Percentiles rank a stretch among this genome's conserved stretches.
Conservation (phyloP, 106 monocot genomes). For the Phalaenopsis equestris region DNA sequence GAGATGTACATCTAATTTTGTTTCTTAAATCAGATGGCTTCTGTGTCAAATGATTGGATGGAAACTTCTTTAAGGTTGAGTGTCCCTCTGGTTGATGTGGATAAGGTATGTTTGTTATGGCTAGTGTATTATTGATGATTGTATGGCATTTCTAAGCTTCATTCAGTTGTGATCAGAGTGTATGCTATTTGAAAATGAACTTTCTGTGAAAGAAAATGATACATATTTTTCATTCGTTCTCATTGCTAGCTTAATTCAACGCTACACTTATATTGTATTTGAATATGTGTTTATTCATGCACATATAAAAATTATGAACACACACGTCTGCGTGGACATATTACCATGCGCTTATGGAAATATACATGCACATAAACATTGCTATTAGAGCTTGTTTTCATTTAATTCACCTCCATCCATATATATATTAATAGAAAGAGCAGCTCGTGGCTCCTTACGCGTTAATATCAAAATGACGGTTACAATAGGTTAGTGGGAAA, state of each 20-base stretch:
- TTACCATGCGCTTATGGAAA: background rate
- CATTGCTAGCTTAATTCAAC: background rate
- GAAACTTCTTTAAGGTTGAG: conserved; percentile 49
- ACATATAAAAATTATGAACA: background rate
- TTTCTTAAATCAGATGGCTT: conserved; percentile 23
- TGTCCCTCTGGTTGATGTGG: conserved; percentile 92
- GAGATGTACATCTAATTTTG: background rate
- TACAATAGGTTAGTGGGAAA: no score
- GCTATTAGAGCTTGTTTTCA: background rate
- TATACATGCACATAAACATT: background rate
- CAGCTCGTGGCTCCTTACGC: no score
- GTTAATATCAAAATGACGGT: no score
- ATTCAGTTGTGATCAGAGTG: background rate
- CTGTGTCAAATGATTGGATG: conserved; percentile 35
- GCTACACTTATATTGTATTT: background rate
- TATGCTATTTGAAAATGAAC: background rate
- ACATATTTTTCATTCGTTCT: background rate
- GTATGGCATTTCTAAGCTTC: background rate
- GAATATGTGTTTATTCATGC: background rate
- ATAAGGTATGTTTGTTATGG: conserved; percentile 58
- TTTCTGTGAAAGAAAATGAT: background rate
- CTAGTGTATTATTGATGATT: background rate
- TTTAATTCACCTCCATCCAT: background rate
- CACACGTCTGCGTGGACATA: background rate
- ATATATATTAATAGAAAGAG: no score